Conservation (phyloP, 2,329 filamentous ascomycete genomes). For the Cercospora brassicicola region DNA sequence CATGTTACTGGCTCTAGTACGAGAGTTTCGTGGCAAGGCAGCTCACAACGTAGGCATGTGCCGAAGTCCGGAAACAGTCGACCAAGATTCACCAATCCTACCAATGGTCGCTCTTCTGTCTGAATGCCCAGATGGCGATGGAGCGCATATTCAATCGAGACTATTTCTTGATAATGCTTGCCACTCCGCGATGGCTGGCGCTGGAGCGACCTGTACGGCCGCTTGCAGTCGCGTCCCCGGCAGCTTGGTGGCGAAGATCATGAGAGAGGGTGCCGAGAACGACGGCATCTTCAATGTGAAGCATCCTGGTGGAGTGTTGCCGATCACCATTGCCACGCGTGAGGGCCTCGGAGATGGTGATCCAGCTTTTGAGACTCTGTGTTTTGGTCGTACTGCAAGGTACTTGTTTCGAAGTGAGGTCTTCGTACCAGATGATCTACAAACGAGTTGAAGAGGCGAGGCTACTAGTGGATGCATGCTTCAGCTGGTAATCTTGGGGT, state of each 20-base stretch:
- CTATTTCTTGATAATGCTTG: conserved; percentile 25
- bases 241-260: conserved; percentile 18
- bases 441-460: conserved; percentile 1
- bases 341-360: conserved; percentile 1
- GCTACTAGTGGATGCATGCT: not conserved
- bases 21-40: conserved; percentile 22
- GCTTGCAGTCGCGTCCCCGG: conserved; percentile 20
- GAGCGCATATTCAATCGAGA: conserved; percentile 21
- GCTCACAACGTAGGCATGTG: conserved; percentile 22
- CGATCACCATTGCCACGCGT: conserved; percentile 19
- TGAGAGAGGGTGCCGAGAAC: conserved; percentile 7
- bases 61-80: conserved; percentile 17
- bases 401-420: conserved; percentile 21
- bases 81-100: conserved; percentile 23
- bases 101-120: conserved; percentile 25
- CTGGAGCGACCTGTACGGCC: conserved; percentile 25
- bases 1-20: conserved; percentile 12
- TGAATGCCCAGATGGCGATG: not conserved
- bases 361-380: conserved; percentile 20
- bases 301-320: conserved; percentile 21
- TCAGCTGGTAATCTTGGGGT: not conserved
- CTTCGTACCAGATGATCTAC: conserved; percentile 19
- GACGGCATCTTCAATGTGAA: conserved; percentile 19
- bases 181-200: conserved; percentile 25
- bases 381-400: conserved; percentile 21